These are phyloP conservation scores for Starmera quercuum DNA, from an alignment of 805 yeast genomes.

Conservation along the genomic window DNA sequence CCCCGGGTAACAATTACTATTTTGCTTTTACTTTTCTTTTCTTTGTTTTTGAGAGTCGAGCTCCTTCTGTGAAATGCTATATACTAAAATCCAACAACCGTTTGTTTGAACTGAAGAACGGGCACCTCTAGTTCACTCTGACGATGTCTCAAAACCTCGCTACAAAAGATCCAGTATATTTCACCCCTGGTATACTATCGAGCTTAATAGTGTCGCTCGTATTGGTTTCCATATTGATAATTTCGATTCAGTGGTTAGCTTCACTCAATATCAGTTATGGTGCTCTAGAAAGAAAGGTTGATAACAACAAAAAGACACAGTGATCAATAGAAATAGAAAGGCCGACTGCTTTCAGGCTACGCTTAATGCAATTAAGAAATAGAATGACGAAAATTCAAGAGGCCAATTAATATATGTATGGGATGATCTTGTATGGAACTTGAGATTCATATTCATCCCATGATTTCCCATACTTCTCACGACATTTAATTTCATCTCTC, in stretches of 20 bases:
- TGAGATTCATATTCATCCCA: slow-evolving; percentile 77
- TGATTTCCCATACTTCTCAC: slow-evolving; percentile 72
- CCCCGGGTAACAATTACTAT: too few relatives aligned
- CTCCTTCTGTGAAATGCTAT: too few relatives aligned
- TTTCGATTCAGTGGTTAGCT: slow-evolving; percentile 66
- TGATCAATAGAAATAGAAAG: slow-evolving; percentile 2
- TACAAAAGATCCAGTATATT: slow-evolving; percentile 36
- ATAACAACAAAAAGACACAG: slow-evolving; percentile 34
- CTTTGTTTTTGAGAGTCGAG: too few relatives aligned
- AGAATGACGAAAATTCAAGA: neutral
- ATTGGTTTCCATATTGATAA: slow-evolving; percentile 45
- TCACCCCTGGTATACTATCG: slow-evolving; percentile 79
- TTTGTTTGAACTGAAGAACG: too few relatives aligned
- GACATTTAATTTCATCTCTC: slow-evolving; percentile 89
- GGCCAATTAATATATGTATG: slow-evolving; percentile 66
- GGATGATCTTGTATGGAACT: slow-evolving; percentile 89
- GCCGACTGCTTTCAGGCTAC: too few relatives aligned
- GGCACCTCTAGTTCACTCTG: too few relatives aligned
- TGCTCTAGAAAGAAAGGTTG: slow-evolving; percentile 65
- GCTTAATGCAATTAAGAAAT: neutral
- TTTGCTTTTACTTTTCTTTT: too few relatives aligned
- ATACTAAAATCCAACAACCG: too few relatives aligned
- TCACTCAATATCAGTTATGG: slow-evolving; percentile 71
- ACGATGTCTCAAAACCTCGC: too few relatives aligned
- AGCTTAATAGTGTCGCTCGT: slow-evolving; percentile 58